A percentile compares a stretch with the other conserved stretches of the same genome.
phyloP scores from a whole-genome alignment of 345 rosid genomes.

The Angophora floribunda region DNA sequence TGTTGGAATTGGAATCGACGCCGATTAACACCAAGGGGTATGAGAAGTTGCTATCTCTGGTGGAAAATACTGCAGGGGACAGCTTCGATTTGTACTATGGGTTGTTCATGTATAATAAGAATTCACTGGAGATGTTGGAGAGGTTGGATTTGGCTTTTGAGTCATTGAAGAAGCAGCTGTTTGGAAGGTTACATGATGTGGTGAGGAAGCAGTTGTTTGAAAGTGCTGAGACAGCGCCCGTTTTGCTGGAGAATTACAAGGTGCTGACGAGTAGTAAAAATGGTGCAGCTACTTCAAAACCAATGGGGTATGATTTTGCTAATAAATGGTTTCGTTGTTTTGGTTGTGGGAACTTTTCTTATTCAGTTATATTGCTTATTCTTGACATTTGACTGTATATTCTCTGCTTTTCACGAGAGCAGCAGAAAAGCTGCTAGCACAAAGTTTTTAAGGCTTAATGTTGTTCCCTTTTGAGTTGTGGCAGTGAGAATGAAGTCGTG shows the following conservation, averaged over 20 bases:
- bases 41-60: slow-evolving; percentile 38
- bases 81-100: slow-evolving; percentile 81
- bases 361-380: background rate
- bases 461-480: background rate
- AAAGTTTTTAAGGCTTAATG: background rate
- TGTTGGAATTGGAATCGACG: slow-evolving; percentile 37
- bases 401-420: background rate
- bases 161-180: slow-evolving; percentile 44
- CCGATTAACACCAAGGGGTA: slow-evolving; percentile 51
- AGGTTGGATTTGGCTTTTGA: slow-evolving; percentile 56
- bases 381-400: background rate
- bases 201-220: slow-evolving; percentile 27
- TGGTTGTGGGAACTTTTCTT: background rate
- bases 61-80: slow-evolving; percentile 42
- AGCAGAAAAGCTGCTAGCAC: background rate
- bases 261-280: background rate
- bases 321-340: background rate
- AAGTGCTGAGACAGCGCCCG: background rate
- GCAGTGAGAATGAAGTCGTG: background rate
- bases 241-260: background rate
- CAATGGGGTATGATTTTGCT: background rate
- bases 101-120: slow-evolving; percentile 54
- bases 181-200: slow-evolving; percentile 38
- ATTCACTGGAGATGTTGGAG: slow-evolving; percentile 59
- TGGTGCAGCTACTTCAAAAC: background rate